A percentile compares a stretch with the other conserved stretches of the same genome.
These are phyloP conservation scores for Erodium trifolium DNA, from an alignment of 441 rosid genomes.

Conservation along the genomic window DNA sequence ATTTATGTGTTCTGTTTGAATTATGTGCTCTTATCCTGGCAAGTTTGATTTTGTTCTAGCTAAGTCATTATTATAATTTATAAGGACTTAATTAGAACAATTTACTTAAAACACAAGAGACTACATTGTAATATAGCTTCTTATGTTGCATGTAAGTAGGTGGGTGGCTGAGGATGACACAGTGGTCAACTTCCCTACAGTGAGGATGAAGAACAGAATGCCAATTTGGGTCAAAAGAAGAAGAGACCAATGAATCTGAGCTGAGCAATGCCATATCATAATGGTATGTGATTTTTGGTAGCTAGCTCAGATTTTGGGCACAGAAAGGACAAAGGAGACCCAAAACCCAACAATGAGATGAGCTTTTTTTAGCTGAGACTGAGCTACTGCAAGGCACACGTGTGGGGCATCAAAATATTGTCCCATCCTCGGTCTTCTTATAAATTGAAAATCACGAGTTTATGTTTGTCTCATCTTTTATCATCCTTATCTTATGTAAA, in stretches of 20 bases:
- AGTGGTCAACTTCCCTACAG: conserved; percentile 78
- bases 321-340: not conserved
- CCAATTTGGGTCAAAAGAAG: conserved; percentile 80
- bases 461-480: too few relatives aligned
- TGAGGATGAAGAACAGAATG: conserved; percentile 78
- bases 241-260: conserved; percentile 14
- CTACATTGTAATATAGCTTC: not conserved
- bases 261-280: not conserved
- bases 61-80: too few relatives aligned
- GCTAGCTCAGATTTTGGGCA: not conserved
- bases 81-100: too few relatives aligned
- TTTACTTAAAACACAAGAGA: too few relatives aligned
- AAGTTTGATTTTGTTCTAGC: not conserved
- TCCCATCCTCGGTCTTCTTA: not conserved
- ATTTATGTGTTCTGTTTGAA: not conserved
- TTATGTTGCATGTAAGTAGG: conserved; percentile 26
- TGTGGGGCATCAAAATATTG: not conserved
- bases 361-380: not conserved
- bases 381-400: not conserved
- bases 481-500: too few relatives aligned
- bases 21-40: too few relatives aligned
- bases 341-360: not conserved
- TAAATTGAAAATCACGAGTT: not conserved
- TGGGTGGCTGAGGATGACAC: conserved; percentile 85
- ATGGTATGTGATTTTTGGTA: too few relatives aligned